A percentile compares a stretch with the other conserved stretches of the same genome.
These are phyloP conservation scores for Chytriomyces sp. DNA, from an alignment of 192 early-diverging fungal species.

Conservation along the genomic window DNA sequence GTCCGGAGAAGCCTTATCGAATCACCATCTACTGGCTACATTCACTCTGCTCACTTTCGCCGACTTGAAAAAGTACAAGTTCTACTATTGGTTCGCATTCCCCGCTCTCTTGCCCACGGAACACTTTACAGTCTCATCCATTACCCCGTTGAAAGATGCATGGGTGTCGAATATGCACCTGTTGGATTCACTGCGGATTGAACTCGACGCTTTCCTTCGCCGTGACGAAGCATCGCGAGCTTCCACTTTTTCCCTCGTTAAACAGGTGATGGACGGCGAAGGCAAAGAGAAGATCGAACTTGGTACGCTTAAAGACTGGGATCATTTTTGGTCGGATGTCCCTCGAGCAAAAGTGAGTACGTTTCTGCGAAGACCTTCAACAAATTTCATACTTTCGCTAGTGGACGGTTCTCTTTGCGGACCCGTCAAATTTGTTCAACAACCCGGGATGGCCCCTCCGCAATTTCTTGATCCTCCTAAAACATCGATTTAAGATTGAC, in stretches of 20 bases:
- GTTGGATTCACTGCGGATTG: neutral
- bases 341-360: conserved; percentile 30
- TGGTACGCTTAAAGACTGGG: too few species aligned
- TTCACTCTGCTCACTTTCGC: conserved; percentile 91
- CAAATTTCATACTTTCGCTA: neutral
- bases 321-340: conserved; percentile 49
- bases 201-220: conserved; percentile 10
- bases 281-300: too few species aligned
- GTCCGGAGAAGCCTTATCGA: conserved; percentile 61
- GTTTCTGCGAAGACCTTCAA: neutral
- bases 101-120: conserved; percentile 78
- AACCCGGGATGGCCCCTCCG: conserved; percentile 93
- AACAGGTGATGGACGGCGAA: too few species aligned
- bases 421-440: conserved; percentile 75
- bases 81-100: conserved; percentile 94
- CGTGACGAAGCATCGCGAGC: neutral
- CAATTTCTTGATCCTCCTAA: conserved; percentile 75
- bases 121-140: conserved; percentile 41
- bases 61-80: conserved; percentile 94
- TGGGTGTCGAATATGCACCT: neutral
- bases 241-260: conserved; percentile 26
- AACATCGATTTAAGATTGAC: conserved; percentile 52
- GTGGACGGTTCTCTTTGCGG: conserved; percentile 74
- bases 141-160: conserved; percentile 42
- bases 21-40: conserved; percentile 68